Evolutionary conservation across 441 rosid species (phyloP).

Genomic region (Melastoma candidum): DNA sequence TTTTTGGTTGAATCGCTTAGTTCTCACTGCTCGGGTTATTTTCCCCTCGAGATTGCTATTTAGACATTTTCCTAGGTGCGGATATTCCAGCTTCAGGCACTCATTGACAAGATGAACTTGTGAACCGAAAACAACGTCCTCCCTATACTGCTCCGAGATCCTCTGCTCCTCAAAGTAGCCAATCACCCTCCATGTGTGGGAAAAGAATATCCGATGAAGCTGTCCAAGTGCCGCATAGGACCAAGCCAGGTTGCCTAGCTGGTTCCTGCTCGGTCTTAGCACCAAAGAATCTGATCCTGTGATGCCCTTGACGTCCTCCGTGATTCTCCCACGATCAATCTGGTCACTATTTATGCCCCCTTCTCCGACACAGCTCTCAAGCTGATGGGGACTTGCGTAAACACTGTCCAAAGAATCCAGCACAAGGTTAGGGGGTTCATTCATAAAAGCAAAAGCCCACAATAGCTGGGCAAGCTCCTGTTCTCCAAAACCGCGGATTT

Average conservation of each 20-base stretch:
- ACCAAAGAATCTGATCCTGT: constrained; percentile 25
- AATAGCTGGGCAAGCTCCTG: constrained; percentile 83
- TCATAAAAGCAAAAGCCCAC: constrained; percentile 88
- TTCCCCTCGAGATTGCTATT: constrained; percentile 48
- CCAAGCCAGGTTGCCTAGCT: constrained; percentile 92
- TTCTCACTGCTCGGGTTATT: constrained; percentile 57
- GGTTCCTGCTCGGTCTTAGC: constrained; percentile 65
- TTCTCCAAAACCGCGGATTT: constrained; percentile 47
- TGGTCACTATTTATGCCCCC: constrained; percentile 23
- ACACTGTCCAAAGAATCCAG: constrained; percentile 59
- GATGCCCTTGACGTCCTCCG: constrained; percentile 15
- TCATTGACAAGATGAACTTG: constrained; percentile 81
- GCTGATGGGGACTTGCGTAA: constrained; percentile 39
- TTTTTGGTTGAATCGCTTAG: constrained; percentile 79
- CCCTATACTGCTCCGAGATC: constrained; percentile 82
- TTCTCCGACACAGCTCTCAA: constrained; percentile 31
- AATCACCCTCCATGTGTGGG: constrained; percentile 53
- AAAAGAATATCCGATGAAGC: constrained; percentile 55
- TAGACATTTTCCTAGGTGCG: constrained; percentile 60
- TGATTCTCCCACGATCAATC: constrained; percentile 14
- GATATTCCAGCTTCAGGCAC: constrained; percentile 71
- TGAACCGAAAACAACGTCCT: constrained; percentile 84
- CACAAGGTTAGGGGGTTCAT: constrained; percentile 54
- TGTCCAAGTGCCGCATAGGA: constrained; percentile 90
- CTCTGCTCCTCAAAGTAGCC: constrained; percentile 58